Conservation (phyloP, 129 eudicot genomes). For the Apium graveolens region DNA sequence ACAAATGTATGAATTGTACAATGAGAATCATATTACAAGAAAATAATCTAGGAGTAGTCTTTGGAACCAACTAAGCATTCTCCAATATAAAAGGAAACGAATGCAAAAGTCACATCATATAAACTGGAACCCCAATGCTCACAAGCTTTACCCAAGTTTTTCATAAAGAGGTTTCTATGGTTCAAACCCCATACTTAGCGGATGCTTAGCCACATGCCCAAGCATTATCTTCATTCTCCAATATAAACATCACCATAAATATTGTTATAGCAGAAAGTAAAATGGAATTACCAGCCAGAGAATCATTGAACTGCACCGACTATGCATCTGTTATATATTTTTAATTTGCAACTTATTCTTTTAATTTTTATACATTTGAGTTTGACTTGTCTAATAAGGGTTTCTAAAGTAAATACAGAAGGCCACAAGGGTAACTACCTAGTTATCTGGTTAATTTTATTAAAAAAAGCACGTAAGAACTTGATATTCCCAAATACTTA, state of each 20-base stretch:
- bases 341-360: not conserved
- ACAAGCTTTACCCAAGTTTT: not conserved
- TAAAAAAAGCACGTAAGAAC: not conserved
- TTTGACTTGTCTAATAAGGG: not conserved
- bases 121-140: not conserved
- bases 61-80: not conserved
- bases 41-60: not conserved
- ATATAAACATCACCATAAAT: not conserved
- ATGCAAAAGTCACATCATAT: not conserved
- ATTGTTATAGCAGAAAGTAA: not conserved
- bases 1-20: not conserved
- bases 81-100: not conserved
- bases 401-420: not conserved
- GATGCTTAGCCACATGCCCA: not conserved
- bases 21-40: not conserved
- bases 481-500: not conserved
- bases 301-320: not conserved
- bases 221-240: not conserved
- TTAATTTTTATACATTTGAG: not conserved
- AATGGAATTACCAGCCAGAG: not conserved
- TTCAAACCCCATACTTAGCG: not conserved
- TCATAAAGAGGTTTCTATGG: not conserved
- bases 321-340: not conserved
- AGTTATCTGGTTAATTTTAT: not conserved
- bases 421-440: not conserved